phyloP scores from a whole-genome alignment of 352 stramenopile species.

The Aphanomyces euteiches region DNA sequence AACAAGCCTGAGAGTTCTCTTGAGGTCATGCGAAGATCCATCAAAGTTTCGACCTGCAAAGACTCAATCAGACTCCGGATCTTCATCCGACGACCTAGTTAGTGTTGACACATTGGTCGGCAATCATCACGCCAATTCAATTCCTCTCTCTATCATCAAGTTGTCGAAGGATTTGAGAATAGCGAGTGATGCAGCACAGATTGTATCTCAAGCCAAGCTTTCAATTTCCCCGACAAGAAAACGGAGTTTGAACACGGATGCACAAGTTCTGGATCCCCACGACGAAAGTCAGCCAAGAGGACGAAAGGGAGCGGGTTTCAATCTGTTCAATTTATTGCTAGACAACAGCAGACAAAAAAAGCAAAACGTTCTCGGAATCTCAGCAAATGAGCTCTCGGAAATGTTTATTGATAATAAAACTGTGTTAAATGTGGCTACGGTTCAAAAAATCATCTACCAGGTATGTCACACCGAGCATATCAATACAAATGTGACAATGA shows the following conservation, averaged over 20 bases:
- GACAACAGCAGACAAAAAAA: conserved; percentile 17
- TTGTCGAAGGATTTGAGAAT: neutral
- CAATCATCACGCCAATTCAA: neutral
- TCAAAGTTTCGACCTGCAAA: neutral
- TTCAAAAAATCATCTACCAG: conserved; percentile 29
- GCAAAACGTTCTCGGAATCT: conserved; percentile 21
- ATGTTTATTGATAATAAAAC: conserved; percentile 30
- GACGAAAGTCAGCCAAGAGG: neutral
- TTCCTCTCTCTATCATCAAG: conserved; percentile 14
- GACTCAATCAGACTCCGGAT: neutral
- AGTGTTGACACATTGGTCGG: conserved; percentile 4
- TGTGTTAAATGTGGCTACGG: conserved; percentile 20
- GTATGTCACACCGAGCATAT: neutral
- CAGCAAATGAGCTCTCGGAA: conserved; percentile 20
- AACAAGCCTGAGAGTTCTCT: conserved; percentile 1
- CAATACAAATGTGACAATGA: neutral
- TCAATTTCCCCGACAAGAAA: no score
- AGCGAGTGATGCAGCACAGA: neutral
- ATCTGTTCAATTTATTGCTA: neutral
- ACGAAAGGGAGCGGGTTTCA: neutral
- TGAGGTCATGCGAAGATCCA: neutral
- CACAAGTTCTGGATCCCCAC: neutral
- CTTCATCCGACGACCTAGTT: neutral
- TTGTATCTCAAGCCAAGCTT: no score
- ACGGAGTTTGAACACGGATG: no score